Evolutionary conservation across 1,139 yeast species (phyloP).

Genomic region (Kodamaea anthophila): DNA sequence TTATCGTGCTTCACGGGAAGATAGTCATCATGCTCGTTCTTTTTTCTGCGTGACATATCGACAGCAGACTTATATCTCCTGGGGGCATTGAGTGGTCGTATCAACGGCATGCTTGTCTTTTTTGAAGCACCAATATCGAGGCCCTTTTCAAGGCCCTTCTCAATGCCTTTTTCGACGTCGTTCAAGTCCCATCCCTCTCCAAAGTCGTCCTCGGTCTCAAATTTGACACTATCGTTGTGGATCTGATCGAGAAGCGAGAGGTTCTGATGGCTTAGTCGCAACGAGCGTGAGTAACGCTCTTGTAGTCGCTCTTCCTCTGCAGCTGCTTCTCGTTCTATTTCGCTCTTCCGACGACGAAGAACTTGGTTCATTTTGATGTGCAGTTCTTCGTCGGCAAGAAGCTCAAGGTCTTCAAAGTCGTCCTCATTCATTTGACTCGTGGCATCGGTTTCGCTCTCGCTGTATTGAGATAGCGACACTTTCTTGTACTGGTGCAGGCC

Average conservation of each 20-base stretch:
- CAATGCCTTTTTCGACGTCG: background rate
- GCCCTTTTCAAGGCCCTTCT: background rate
- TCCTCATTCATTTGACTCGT: constrained; percentile 38
- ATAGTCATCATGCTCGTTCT: no score
- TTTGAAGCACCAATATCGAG: no score
- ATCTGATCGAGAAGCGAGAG: constrained; percentile 19
- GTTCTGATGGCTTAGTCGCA: constrained; percentile 12
- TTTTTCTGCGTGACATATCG: no score
- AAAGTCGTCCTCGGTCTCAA: constrained; percentile 27
- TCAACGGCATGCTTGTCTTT: background rate
- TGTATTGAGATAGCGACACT: constrained; percentile 16
- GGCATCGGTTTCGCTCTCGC: constrained; percentile 35
- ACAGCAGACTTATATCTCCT: background rate
- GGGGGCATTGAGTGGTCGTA: no score
- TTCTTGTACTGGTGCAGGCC: constrained; percentile 24
- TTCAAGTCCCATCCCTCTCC: constrained; percentile 16
- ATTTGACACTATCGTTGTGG: constrained; percentile 21
- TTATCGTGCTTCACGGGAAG: constrained; percentile 30
- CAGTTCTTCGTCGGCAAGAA: constrained; percentile 35
- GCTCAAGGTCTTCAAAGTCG: constrained; percentile 38
- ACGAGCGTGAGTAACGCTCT: constrained; percentile 13
- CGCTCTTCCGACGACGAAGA: constrained; percentile 19
- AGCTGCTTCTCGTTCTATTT: constrained; percentile 30
- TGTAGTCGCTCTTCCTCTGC: constrained; percentile 29
- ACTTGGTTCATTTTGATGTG: constrained; percentile 17